Evolutionary conservation across 2,329 filamentous ascomycete species (phyloP), one percentile per base, ranked within the genome.

Genomic region (Botrytis tulipae): DNA sequence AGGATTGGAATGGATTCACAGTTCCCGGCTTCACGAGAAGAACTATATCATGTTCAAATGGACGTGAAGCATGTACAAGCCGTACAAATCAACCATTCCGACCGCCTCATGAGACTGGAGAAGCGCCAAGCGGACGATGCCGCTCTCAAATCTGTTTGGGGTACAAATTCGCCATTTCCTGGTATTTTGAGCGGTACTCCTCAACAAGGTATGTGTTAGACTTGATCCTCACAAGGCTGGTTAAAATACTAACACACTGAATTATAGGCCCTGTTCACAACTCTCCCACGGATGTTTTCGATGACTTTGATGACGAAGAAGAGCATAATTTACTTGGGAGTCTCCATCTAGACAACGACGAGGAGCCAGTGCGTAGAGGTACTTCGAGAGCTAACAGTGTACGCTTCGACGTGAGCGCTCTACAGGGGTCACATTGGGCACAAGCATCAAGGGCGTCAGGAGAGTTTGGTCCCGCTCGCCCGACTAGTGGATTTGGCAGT

Each of bases 331-430:
- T 96, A 74, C 88, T 97, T 67, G 92, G 91, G 70, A 93, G 92
- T 71, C 87, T 98, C 73, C 93, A 95, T 74, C 86, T 98, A 10
- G 95, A 97, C 76, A 88, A 91, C 8, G 95, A 97, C 75, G 94
- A 98, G 76, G 92, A 95, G 80, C 93, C 93, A 46, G 91, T 94
- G 73, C 90, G 94, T 54, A 89, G 95, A 76, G 93, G 96, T 71
- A 93, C 94, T 29, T 99, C 96, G 29, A 89, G 96, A 78, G 95
- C 96, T 66, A 98, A 98, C 81, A 98, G 96, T 80, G 96, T 99
- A 78, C 93, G 96, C 54, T 99, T 99, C 79, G 96, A 98, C 80
- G 95, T 98, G 82, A 97, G 94, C 80, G 95, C 95, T 22, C 90
- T 97, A 78, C 94, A 97, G 78, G 92, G 93, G 66, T 94, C 89